phyloP scores from a whole-genome alignment of 306 rosid species.

The Acmispon strigosus region DNA sequence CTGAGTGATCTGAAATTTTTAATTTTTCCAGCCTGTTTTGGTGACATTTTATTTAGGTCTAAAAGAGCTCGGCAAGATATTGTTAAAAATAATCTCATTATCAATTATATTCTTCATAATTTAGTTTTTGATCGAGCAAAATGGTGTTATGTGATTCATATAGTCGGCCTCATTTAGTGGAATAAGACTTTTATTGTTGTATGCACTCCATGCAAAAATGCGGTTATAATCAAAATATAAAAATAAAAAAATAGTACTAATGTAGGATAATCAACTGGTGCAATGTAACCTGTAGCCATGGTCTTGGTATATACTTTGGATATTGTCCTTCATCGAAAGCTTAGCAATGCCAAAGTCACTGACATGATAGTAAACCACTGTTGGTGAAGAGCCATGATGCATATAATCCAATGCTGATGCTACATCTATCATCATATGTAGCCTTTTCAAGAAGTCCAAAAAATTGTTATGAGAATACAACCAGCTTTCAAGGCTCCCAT shows the following conservation, averaged over 20 bases:
- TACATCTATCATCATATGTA: constrained; percentile 27
- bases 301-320: constrained; percentile 1
- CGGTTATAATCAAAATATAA: background rate
- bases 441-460: constrained; percentile 23
- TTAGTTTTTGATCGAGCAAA: no score
- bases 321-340: background rate
- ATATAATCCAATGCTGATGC: constrained; percentile 28
- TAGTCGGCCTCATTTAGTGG: no score
- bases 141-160: no score
- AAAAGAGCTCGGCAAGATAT: no score
- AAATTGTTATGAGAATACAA: constrained; percentile 16
- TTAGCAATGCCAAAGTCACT: constrained; percentile 23
- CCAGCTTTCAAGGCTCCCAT: constrained; percentile 25
- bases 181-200: no score
- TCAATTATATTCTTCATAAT: no score
- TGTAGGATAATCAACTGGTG: constrained; percentile 9
- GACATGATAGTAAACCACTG: constrained; percentile 17
- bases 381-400: constrained; percentile 8
- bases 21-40: background rate
- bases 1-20: background rate
- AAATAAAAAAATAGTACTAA: background rate
- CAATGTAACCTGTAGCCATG: constrained; percentile 15
- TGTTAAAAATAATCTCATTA: no score
- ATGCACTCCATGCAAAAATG: background rate
- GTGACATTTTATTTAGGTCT: no score